Conservation (phyloP, 2,329 filamentous ascomycete genomes). For the Penicillium frequentans region DNA sequence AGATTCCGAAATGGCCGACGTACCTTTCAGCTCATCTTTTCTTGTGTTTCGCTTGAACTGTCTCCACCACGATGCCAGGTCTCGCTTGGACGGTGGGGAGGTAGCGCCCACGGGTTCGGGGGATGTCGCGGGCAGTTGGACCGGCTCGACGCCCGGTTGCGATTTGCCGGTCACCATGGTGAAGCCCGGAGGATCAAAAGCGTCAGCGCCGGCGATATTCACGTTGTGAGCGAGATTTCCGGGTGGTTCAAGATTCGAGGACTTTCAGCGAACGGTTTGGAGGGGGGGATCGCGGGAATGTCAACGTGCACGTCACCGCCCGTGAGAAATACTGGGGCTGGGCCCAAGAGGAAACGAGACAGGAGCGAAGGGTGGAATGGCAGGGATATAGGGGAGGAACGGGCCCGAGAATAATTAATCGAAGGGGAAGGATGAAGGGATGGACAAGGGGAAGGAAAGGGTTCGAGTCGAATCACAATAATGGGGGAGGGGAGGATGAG, state of each 20-base stretch:
- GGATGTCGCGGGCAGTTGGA: slow-evolving; percentile 34
- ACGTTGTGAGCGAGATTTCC: background rate
- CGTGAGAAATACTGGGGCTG: slow-evolving; percentile 33
- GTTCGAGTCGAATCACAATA: background rate
- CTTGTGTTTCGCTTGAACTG: slow-evolving; percentile 76
- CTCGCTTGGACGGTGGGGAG: slow-evolving; percentile 79
- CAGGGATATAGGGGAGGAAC: background rate
- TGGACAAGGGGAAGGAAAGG: background rate
- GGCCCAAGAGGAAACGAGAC: slow-evolving; percentile 25
- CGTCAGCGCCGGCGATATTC: background rate
- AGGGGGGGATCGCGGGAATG: slow-evolving; percentile 18
- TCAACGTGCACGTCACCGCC: slow-evolving; percentile 29
- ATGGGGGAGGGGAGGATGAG: background rate
- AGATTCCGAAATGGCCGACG: slow-evolving; percentile 14
- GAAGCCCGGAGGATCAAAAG: background rate
- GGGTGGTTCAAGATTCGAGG: background rate
- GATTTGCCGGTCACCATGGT: slow-evolving; percentile 41
- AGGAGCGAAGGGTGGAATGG: slow-evolving; percentile 7
- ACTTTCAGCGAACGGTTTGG: slow-evolving; percentile 1
- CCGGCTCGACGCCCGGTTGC: slow-evolving; percentile 33
- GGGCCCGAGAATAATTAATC: slow-evolving; percentile 2
- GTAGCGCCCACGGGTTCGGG: slow-evolving; percentile 51
- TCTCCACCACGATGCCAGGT: slow-evolving; percentile 96
- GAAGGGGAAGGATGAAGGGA: slow-evolving; percentile 4
- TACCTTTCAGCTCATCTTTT: slow-evolving; percentile 65